A percentile compares a stretch with the other conserved stretches of the same genome.
phyloP scores from a whole-genome alignment of 176 grass and related monocot species.

The Alloteropsis semialata region DNA sequence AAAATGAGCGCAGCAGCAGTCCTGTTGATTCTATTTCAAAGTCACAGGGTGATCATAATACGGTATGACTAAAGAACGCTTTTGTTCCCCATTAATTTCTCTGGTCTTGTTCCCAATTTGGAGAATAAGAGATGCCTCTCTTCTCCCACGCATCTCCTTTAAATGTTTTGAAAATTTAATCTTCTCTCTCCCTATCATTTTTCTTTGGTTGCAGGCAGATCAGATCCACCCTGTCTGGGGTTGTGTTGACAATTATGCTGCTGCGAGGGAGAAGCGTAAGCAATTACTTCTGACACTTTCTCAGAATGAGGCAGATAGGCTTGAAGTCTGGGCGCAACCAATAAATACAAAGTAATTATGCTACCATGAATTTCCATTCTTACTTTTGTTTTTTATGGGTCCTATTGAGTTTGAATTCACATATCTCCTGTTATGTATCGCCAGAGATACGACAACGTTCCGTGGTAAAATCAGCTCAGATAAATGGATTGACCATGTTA shows the following conservation, averaged over 20 bases:
- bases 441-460: constrained; percentile 69
- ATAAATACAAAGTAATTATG: constrained; percentile 83
- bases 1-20: constrained; percentile 57
- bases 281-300: constrained; percentile 88
- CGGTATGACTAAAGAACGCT: constrained; percentile 46
- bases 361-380: neutral
- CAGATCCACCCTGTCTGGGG: constrained; percentile 91
- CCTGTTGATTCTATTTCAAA: constrained; percentile 56
- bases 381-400: constrained; percentile 31
- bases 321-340: constrained; percentile 98
- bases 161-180: constrained; percentile 20
- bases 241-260: constrained; percentile 68
- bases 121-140: constrained; percentile 7
- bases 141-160: neutral
- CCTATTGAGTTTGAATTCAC: constrained; percentile 12
- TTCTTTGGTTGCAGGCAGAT: constrained; percentile 55
- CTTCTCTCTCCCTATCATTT: constrained; percentile 3
- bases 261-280: constrained; percentile 76
- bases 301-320: constrained; percentile 92
- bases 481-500: constrained; percentile 92
- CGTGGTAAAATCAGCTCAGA: constrained; percentile 82
- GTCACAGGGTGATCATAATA: constrained; percentile 66
- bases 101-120: neutral
- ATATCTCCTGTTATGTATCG: constrained; percentile 29
- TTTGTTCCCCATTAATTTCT: neutral